Conservation (phyloP, 1,284 basidiomycete species). For the Marasmius tenuissimus region DNA sequence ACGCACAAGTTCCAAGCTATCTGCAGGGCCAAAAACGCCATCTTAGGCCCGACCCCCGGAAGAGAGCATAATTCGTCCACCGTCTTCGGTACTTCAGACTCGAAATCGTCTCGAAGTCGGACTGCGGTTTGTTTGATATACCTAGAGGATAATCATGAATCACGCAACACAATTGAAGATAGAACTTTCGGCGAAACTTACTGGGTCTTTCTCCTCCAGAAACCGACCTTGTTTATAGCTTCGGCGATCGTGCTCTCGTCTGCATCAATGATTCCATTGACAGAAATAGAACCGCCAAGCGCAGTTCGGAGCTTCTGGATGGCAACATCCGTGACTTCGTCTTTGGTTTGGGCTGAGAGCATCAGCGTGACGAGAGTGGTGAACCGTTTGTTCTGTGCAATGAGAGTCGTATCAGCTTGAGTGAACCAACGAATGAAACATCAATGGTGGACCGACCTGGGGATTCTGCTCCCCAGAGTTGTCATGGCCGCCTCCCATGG, state of each 20-base stretch:
- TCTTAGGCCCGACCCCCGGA: constrained; percentile 90
- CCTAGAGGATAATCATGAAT: constrained; percentile 30
- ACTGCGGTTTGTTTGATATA: constrained; percentile 77
- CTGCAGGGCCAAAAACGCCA: constrained; percentile 86
- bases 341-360: constrained; percentile 95
- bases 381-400: constrained; percentile 69
- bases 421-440: not conserved
- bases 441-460: constrained; percentile 48
- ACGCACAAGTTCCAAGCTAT: constrained; percentile 82
- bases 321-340: constrained; percentile 86
- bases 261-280: constrained; percentile 72
- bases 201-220: constrained; percentile 89
- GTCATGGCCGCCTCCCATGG: constrained; percentile 83
- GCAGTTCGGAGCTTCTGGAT: constrained; percentile 73
- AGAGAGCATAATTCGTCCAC: constrained; percentile 83
- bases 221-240: constrained; percentile 89
- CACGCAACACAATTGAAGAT: not conserved
- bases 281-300: constrained; percentile 76
- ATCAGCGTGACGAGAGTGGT: constrained; percentile 91
- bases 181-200: constrained; percentile 28
- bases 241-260: constrained; percentile 62
- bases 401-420: constrained; percentile 4
- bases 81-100: constrained; percentile 83
- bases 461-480: constrained; percentile 63
- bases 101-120: constrained; percentile 68